Conservation (phyloP, 176 grass and related monocot genomes). For the Bolboschoenus planiculmis region DNA sequence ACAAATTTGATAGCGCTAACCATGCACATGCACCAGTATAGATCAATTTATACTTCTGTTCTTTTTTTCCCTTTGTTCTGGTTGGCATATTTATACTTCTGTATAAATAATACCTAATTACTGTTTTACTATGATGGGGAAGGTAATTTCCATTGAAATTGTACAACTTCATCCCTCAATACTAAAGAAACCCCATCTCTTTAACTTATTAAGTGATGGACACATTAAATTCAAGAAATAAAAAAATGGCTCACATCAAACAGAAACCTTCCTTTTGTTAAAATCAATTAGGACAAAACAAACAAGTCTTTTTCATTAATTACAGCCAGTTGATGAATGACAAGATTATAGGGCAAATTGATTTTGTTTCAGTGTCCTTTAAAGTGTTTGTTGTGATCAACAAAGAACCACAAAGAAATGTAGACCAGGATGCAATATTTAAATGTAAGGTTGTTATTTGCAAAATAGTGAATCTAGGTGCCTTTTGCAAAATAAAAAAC, state of each 20-base stretch:
- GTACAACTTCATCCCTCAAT: neutral
- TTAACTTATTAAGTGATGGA: neutral
- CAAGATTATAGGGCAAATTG: neutral
- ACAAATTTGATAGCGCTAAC: neutral
- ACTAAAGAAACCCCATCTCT: neutral
- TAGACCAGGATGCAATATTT: neutral
- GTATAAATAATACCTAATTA: neutral
- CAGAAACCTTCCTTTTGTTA: neutral
- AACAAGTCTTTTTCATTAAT: neutral
- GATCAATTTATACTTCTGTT: neutral
- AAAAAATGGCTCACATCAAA: neutral
- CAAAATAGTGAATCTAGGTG: neutral
- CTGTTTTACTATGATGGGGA: neutral
- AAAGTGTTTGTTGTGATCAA: neutral
- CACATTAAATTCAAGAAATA: neutral
- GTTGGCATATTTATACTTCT: neutral
- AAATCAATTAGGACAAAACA: neutral
- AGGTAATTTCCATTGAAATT: neutral
- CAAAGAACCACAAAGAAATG: no score
- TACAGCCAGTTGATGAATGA: neutral
- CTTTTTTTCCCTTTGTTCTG: neutral
- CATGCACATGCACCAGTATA: neutral
- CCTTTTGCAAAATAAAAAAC: neutral
- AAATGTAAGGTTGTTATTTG: neutral
- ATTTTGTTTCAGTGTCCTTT: neutral